Conservation (phyloP, 495 filamentous ascomycete species). For the Staphylotrichum longicolle region DNA sequence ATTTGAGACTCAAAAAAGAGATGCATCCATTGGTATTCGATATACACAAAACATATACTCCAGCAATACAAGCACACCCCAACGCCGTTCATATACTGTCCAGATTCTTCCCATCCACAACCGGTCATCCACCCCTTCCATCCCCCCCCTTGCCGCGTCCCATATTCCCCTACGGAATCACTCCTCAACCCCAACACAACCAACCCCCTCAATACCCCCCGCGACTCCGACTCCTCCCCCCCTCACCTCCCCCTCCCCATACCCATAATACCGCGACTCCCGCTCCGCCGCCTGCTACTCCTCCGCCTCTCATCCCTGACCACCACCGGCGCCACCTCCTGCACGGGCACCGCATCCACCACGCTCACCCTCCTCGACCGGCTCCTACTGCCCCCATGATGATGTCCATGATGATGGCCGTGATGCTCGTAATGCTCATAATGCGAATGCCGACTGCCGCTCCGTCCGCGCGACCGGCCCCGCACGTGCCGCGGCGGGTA, state of each 20-base stretch:
- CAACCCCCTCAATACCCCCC: not conserved
- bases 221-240: slow-evolving; percentile 12
- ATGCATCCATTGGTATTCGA: too few relatives aligned
- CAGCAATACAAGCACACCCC: too few relatives aligned
- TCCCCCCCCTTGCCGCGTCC: too few relatives aligned
- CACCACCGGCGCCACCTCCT: slow-evolving; percentile 12
- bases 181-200: not conserved
- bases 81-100: too few relatives aligned
- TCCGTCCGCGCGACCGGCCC: slow-evolving; percentile 5
- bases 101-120: too few relatives aligned
- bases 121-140: too few relatives aligned
- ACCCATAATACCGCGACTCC: slow-evolving; percentile 15
- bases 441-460: slow-evolving; percentile 34
- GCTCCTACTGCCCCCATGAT: not conserved
- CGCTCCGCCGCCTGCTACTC: not conserved
- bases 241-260: slow-evolving; percentile 14
- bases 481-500: slow-evolving; percentile 8
- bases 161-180: too few relatives aligned
- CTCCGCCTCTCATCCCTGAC: not conserved
- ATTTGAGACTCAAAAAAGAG: too few relatives aligned
- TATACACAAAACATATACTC: too few relatives aligned
- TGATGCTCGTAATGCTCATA: not conserved
- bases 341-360: slow-evolving; percentile 6
- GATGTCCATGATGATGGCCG: slow-evolving; percentile 1
- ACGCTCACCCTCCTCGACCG: not conserved